These are phyloP conservation scores for Pseudoscleropodium purum DNA, from an alignment of 225 moss, liverwort and hornwort species.

Conservation along the genomic window DNA sequence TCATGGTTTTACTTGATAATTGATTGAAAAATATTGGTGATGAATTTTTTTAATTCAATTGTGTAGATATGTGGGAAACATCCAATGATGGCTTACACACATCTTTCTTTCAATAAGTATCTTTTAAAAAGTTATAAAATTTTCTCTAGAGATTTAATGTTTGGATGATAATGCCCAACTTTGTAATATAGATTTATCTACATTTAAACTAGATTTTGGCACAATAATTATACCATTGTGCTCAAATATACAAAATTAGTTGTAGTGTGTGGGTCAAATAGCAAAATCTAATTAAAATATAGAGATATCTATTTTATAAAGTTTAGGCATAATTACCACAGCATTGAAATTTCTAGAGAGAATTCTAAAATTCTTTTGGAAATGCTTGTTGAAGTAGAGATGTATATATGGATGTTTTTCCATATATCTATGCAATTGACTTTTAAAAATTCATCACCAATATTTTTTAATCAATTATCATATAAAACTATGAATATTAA, in stretches of 20 bases:
- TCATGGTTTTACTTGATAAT: too few relatives aligned
- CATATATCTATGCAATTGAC: neutral
- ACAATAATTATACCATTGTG: neutral
- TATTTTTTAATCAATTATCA: neutral
- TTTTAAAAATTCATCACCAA: neutral
- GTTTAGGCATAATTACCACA: neutral
- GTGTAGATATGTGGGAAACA: too few relatives aligned
- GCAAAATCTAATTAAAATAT: neutral
- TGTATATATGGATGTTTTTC: neutral
- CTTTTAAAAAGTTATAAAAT: too few relatives aligned
- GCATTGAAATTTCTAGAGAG: neutral
- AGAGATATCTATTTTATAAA: neutral
- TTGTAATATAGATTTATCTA: neutral
- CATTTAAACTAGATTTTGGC: neutral
- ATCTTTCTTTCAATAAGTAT: too few relatives aligned
- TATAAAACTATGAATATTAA: neutral
- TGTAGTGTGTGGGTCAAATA: accelerated
- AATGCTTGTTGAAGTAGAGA: neutral
- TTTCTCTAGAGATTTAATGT: too few relatives aligned
- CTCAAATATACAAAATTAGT: neutral
- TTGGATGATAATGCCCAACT: too few relatives aligned
- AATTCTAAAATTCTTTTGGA: neutral
- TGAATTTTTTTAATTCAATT: too few relatives aligned
- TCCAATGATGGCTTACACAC: too few relatives aligned
- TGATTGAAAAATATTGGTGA: too few relatives aligned